Evolutionary conservation across 1,139 yeast species (phyloP).

Genomic region (Candida sp.): DNA sequence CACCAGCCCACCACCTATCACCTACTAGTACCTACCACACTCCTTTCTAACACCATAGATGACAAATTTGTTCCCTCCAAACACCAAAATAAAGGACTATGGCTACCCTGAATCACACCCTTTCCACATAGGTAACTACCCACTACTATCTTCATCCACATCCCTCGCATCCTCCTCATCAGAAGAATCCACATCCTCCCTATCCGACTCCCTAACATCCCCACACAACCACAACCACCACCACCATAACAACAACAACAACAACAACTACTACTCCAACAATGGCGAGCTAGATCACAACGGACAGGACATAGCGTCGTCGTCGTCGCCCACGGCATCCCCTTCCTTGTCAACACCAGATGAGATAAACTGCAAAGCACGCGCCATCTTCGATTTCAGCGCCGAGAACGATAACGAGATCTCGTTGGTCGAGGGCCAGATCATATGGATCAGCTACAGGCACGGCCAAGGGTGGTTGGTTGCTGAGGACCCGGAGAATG

Average conservation of each 20-base stretch:
- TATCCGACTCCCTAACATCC: background rate
- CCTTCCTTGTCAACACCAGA: conserved; percentile 32
- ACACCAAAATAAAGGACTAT: conserved; percentile 69
- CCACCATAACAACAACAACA: conserved; percentile 8
- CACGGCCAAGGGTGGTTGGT: conserved; percentile 99
- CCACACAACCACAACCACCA: background rate
- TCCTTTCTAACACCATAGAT: conserved; percentile 33
- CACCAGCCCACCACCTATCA: background rate
- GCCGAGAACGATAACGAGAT: conserved; percentile 97
- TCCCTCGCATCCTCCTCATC: conserved; percentile 28
- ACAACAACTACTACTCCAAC: conserved; percentile 4
- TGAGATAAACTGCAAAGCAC: conserved; percentile 60
- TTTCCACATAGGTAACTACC: conserved; percentile 11
- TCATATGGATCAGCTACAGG: conserved; percentile 83
- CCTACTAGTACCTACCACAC: background rate
- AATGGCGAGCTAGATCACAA: background rate
- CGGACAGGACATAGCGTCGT: conserved; percentile 1
- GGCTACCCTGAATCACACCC: conserved; percentile 67
- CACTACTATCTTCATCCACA: conserved; percentile 45
- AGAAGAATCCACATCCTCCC: conserved; percentile 4
- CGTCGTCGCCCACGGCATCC: too few relatives aligned
- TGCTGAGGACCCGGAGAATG: conserved; percentile 80
- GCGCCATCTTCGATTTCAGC: conserved; percentile 86
- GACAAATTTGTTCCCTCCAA: conserved; percentile 21
- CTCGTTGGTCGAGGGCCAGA: conserved; percentile 77